Evolutionary conservation across 257 asterid species (phyloP).

Genomic region (Knoxia roxburghii): DNA sequence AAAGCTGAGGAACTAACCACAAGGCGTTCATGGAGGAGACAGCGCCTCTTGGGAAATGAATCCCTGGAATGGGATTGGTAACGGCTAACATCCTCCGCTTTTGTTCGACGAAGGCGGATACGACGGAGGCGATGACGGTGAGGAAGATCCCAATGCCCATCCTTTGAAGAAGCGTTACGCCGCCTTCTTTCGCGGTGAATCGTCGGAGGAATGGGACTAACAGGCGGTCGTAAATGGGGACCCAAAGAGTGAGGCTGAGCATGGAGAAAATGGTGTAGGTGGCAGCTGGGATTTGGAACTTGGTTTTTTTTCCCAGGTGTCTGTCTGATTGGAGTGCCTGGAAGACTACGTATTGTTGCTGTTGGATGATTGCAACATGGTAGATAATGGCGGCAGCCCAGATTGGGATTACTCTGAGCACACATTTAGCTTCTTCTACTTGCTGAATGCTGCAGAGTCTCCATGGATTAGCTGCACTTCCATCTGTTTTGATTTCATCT

Average conservation of each 20-base stretch:
- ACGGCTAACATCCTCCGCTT: slow-evolving; percentile 34
- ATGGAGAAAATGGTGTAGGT: slow-evolving; percentile 60
- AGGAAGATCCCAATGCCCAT: slow-evolving; percentile 57
- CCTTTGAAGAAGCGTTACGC: slow-evolving; percentile 64
- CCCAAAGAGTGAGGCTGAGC: slow-evolving; percentile 49
- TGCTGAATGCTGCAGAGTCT: slow-evolving; percentile 55
- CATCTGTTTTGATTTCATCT: slow-evolving; percentile 44
- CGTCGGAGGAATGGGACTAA: slow-evolving; percentile 35
- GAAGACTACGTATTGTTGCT: slow-evolving; percentile 61
- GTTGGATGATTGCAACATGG: slow-evolving; percentile 39
- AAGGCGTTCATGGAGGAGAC: slow-evolving; percentile 56
- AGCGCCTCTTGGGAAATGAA: slow-evolving; percentile 30
- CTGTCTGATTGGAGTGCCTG: slow-evolving; percentile 75
- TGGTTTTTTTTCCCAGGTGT: slow-evolving; percentile 34
- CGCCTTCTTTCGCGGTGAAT: slow-evolving; percentile 40
- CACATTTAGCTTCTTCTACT: slow-evolving; percentile 69
- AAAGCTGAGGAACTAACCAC: slow-evolving; percentile 70
- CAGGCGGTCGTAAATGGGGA: slow-evolving; percentile 59
- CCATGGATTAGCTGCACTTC: slow-evolving; percentile 59
- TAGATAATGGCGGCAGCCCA: slow-evolving; percentile 50
- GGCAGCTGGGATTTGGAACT: slow-evolving; percentile 66
- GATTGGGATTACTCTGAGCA: slow-evolving; percentile 52
- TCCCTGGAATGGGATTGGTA: slow-evolving; percentile 25
- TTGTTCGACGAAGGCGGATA: slow-evolving; percentile 48
- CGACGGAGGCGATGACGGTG: slow-evolving; percentile 29